Evolutionary conservation across 352 stramenopile species (phyloP), one percentile per base, ranked within the genome.

Genomic region (Phytophthora crassamura): DNA sequence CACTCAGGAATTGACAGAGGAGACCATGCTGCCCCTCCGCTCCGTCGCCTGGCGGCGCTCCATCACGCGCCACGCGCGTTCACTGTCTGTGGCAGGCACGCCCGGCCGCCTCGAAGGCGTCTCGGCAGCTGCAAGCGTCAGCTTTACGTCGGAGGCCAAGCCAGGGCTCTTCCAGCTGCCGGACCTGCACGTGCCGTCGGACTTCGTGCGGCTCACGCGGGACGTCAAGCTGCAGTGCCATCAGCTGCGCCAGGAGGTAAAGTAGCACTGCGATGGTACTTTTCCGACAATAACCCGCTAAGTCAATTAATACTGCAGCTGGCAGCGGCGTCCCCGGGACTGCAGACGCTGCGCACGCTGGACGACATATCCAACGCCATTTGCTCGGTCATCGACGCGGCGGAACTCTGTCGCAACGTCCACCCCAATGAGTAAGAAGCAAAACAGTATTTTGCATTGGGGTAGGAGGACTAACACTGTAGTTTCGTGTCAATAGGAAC

Each of bases 321-420:
- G 49, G 67, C 73, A 55, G 74, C 73, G 36, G 72, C 67, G 5
- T 58, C 75, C n/a, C 84, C 84, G 8, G 82, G 87, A 34, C 64
- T 95, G 0, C 64, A 72, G 59, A 95, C 87, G 36, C 70, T 95
- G 28, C 82, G 75, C 67, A 83, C 72, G 38, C 77, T 99, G 49
- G 97, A 99, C 71, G 81, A 97, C 53, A 97, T 99, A 36, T 98
- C 90, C 40, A 98, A 98, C 64, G 77, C 78, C 33, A 94, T 99
- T 60, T 99, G 97, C 77, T 96, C 88, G 25, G 94, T 99, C 40
- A 98, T 99, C 62, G 97, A 99, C 73, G 90, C 94, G 3, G 94
- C 95, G 5, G 97, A 99, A 72, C 69, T 99, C 7, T 98, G 93
- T 66, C 92, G 97, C 34, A 98, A 94, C 33, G 92, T 97, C 8